A percentile compares a stretch with the other conserved stretches of the same genome.
Evolutionary conservation across 192 early-diverging fungal genomes (phyloP).

Genomic region (Chytriomyces sp.): DNA sequence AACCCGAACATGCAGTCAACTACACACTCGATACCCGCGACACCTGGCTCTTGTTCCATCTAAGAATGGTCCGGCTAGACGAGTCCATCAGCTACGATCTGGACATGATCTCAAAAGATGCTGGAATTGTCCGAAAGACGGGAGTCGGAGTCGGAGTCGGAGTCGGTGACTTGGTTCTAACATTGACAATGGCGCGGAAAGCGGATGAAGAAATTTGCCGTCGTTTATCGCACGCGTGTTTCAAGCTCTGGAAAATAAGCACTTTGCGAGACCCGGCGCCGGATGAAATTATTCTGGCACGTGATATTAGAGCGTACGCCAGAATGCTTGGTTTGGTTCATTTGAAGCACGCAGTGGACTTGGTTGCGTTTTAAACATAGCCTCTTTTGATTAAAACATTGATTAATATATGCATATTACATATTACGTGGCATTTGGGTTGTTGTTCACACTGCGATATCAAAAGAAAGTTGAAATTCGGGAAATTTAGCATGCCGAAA

Average conservation of each 20-base stretch:
- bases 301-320: background rate
- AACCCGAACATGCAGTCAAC: background rate
- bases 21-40: background rate
- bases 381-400: conserved; percentile 53
- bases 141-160: background rate
- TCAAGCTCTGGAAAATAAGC: conserved; percentile 6
- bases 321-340: conserved; percentile 1
- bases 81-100: background rate
- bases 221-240: background rate
- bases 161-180: background rate
- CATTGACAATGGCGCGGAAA: background rate
- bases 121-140: background rate
- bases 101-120: background rate
- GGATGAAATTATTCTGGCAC: background rate
- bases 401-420: background rate
- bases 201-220: conserved; percentile 27
- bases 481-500: too few species aligned
- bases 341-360: background rate
- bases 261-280: background rate
- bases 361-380: conserved; percentile 43
- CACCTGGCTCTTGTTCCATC: background rate
- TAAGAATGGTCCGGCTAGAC: background rate
- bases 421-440: too few species aligned
- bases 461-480: too few species aligned
- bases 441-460: too few species aligned